Evolutionary conservation across 1,139 yeast genomes (phyloP), one percentile per base, ranked within the genome.

Genomic region (Pichia sp.): DNA sequence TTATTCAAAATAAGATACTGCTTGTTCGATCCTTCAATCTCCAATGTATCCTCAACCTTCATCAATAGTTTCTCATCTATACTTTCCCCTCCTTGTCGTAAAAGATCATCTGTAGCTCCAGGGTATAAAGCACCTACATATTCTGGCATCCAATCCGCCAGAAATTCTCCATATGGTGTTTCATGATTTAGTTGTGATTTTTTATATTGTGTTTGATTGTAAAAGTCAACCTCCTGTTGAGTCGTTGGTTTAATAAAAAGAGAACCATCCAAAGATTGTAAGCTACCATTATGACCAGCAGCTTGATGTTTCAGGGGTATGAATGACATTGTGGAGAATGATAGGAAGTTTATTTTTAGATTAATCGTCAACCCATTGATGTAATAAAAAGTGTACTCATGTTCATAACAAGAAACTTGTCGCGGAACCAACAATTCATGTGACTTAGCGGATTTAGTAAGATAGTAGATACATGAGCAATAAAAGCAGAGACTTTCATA

Each of bases 231-330:
- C 60, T 91, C 98, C 50, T 75, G 78, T 21, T 61, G 62, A 0
- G 63, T 58, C 0, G 91, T 69, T 0, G 80, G 77, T 60, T 91
- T 91, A 44, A 84, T 75, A 53, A 88, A 82, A 20, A 89, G 62
- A 10, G 74, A 62, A 2, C 89, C 94, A 23, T 71, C 71, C 4
- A 59, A 64, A 32, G 79, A 77, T 20, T 74, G 74, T 48, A 86
- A 55, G 11, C 83, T 74, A 0, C 96, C 97, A 14, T 71, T 83
- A 56, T 91, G 98, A 10, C 98, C 98, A 0, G 97, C 98, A 3
- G 94, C 97, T 57, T 72, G 72, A 46, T 65, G 69, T 25, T 52
- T 49, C 31, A 67, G 46, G 9, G 59, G 59, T 21, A 41, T 36
- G 22, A 53, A 43, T 11, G 54, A 37, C 56, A 52, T 54, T 24